phyloP scores from a whole-genome alignment of 2,329 filamentous ascomycete species.

The Trichoderma harzianum region DNA sequence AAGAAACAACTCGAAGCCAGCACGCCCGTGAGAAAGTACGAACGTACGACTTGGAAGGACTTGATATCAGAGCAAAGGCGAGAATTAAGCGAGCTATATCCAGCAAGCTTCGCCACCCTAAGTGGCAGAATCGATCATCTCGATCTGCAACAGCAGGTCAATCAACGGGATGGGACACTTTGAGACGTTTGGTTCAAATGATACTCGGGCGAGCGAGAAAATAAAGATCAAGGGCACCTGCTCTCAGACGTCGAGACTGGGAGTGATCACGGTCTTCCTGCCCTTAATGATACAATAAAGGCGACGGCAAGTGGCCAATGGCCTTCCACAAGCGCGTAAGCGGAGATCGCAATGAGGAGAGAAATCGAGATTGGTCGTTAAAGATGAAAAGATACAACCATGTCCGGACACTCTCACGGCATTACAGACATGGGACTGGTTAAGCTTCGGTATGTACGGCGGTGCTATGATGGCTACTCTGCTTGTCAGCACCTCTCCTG shows the following conservation, averaged over 20 bases:
- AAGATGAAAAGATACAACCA: neutral
- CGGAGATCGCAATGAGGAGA: neutral
- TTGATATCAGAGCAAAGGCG: neutral
- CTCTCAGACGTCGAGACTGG: neutral
- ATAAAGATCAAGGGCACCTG: neutral
- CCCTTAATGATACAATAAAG: neutral
- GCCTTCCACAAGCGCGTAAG: neutral
- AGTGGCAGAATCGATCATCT: constrained; percentile 9
- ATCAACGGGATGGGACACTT: neutral
- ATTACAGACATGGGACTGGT: constrained; percentile 7
- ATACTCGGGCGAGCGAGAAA: neutral
- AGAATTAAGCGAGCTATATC: neutral
- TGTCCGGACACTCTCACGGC: neutral
- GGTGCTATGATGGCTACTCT: constrained; percentile 3
- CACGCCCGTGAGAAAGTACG: neutral
- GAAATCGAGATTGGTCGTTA: constrained; percentile 5
- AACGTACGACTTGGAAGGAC: neutral
- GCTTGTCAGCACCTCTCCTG: constrained; percentile 12
- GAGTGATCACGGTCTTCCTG: neutral
- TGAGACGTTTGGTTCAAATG: neutral
- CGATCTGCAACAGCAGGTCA: constrained; percentile 1
- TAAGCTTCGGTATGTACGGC: constrained; percentile 6
- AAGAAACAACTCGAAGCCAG: neutral
- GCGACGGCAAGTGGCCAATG: neutral
- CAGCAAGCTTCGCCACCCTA: constrained; percentile 14